Conservation (phyloP, 139 green algal genomes). For the Desmodesmus armatus region DNA sequence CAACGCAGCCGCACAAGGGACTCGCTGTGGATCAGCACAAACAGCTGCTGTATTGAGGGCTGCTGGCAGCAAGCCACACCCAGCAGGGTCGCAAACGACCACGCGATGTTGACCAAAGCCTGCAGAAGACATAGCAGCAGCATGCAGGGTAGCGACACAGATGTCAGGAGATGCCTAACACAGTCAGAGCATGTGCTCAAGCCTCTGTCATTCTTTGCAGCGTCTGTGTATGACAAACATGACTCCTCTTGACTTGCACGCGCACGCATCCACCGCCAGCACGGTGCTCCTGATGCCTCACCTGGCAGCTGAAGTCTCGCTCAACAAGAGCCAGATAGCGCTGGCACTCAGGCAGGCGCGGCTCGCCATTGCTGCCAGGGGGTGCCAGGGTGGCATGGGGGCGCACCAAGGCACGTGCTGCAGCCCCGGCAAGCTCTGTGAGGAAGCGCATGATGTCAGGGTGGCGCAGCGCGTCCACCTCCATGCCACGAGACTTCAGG, state of each 20-base stretch:
- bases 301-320: conserved; percentile 64
- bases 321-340: conserved; percentile 55
- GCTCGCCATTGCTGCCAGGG: conserved; percentile 34
- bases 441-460: conserved; percentile 53
- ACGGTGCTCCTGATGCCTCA: too few relatives aligned
- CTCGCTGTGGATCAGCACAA: conserved; percentile 51
- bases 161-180: too few relatives aligned
- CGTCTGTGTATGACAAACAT: too few relatives aligned
- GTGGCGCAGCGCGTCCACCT: conserved; percentile 53
- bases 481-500: conserved; percentile 51
- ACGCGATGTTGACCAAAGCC: conserved; percentile 74
- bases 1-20: conserved; percentile 49
- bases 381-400: conserved; percentile 46
- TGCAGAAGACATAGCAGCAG: conserved; percentile 15
- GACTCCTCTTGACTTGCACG: too few relatives aligned
- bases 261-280: too few relatives aligned
- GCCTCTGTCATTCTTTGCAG: too few relatives aligned
- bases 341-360: conserved; percentile 24
- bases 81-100: conserved; percentile 63
- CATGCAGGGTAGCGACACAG: too few relatives aligned
- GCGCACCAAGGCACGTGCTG: conserved; percentile 47
- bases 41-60: conserved; percentile 52
- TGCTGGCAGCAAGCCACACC: conserved; percentile 54
- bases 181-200: too few relatives aligned
- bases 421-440: conserved; percentile 47